phyloP scores from a whole-genome alignment of 2,329 filamentous ascomycete species.

The Aspergillus luchuensis region DNA sequence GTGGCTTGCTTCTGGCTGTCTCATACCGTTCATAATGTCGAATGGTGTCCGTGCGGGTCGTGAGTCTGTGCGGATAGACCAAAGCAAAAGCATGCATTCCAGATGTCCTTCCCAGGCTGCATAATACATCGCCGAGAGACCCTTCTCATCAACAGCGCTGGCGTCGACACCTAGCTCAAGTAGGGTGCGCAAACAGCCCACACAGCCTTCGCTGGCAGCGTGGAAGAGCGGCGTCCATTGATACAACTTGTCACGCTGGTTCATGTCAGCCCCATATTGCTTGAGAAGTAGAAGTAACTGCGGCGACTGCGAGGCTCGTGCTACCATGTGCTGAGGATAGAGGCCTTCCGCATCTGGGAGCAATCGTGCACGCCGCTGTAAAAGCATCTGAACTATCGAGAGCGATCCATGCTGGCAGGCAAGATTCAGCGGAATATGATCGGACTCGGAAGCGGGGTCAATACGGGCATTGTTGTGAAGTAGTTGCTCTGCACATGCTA shows the following conservation, averaged over 20 bases:
- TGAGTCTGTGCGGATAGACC: constrained; percentile 38
- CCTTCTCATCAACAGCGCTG: constrained; percentile 85
- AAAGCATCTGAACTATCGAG: constrained; percentile 78
- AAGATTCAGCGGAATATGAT: constrained; percentile 91
- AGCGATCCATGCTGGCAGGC: constrained; percentile 92
- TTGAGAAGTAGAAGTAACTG: constrained; percentile 78
- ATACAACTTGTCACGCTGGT: constrained; percentile 93
- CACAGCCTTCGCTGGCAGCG: constrained; percentile 92
- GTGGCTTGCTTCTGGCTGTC: constrained; percentile 30
- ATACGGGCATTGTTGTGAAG: constrained; percentile 78
- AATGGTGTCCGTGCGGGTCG: constrained; percentile 32
- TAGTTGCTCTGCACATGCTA: constrained; percentile 76
- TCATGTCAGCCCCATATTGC: constrained; percentile 81
- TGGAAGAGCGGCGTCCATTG: constrained; percentile 97
- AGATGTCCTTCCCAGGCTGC: constrained; percentile 97
- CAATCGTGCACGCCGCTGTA: constrained; percentile 77
- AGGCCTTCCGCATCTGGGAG: constrained; percentile 94
- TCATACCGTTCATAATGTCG: constrained; percentile 38
- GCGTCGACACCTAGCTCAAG: constrained; percentile 77
- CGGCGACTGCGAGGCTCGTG: constrained; percentile 80
- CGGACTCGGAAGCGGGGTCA: constrained; percentile 80
- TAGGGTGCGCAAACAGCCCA: constrained; percentile 80
- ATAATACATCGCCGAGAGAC: constrained; percentile 93
- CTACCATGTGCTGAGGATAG: constrained; percentile 95
- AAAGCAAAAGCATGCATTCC: constrained; percentile 86